phyloP scores from a whole-genome alignment of 768 basidiomycete species.

The Mycena epipterygia region DNA sequence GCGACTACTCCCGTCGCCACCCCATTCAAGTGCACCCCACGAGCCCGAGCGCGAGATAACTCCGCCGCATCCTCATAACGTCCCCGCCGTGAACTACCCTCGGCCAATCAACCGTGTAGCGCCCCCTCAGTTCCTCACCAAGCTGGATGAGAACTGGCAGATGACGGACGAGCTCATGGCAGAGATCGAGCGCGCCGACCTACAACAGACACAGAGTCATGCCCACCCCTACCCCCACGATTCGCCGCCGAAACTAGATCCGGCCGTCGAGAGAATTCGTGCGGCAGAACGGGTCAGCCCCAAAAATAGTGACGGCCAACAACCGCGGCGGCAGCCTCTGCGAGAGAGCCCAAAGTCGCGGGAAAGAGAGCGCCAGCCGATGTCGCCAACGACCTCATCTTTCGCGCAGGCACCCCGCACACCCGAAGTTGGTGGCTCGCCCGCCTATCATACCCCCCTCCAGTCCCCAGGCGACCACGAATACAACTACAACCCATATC shows the following conservation, averaged over 20 bases:
- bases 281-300: constrained; percentile 66
- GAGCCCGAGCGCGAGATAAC: constrained; percentile 44
- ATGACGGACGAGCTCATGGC: constrained; percentile 79
- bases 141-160: constrained; percentile 74
- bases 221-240: constrained; percentile 55
- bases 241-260: constrained; percentile 64
- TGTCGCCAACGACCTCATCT: constrained; percentile 45
- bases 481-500: constrained; percentile 34
- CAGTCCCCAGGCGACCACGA: constrained; percentile 30
- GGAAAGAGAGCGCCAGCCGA: constrained; percentile 40
- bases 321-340: constrained; percentile 55
- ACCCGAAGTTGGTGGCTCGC: constrained; percentile 57
- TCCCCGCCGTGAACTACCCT: constrained; percentile 49
- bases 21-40: constrained; percentile 31
- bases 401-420: constrained; percentile 61
- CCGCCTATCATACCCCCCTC: constrained; percentile 30
- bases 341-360: constrained; percentile 53
- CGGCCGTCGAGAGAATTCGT: constrained; percentile 68
- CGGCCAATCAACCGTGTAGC: constrained; percentile 73
- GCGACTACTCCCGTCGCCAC: constrained; percentile 43
- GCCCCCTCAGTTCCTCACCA: constrained; percentile 67
- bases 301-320: constrained; percentile 60
- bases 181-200: constrained; percentile 80
- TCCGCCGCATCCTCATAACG: constrained; percentile 49
- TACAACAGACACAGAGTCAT: constrained; percentile 68